Base-by-base conservation (phyloP, 768 basidiomycete genomes). In the Russula olivacea region DNA sequence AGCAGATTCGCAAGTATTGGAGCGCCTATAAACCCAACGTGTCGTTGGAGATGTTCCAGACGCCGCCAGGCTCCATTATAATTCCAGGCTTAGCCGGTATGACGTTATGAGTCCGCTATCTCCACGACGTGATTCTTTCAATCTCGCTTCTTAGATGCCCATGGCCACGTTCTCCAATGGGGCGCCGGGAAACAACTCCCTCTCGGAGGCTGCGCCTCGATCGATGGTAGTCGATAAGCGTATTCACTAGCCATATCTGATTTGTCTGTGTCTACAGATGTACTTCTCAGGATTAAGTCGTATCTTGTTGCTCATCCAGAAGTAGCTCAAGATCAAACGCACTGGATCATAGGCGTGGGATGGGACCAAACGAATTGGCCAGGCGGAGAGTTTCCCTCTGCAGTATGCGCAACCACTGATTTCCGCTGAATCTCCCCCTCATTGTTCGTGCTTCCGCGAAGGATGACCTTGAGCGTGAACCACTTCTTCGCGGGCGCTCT, bases 301-400 rank as follows among this genome's bases (percentile, higher is more conserved):
- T 86, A 87, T 65, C 80, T 93, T 59, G 69, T 76, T 4, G 72
- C 78, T 0, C 82, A 84, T 57, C 83, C 88, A 0, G 83, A 84
- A 43, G 71, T 87, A 7, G 71, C 75, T 1, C 70, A 78, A 3
- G 80, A 89, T 69, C 76, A 74, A 3, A 75, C 79, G 3, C 75
- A 70, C 6, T 97, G 92, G 91, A 82, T 97, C 47, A 77, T 86
- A 68, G 94, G 93, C 12, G 82, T 88, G 77, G 95, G 95, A 5
- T 98, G 95, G 94, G 91, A 98, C 70, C 93, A 98, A 73, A 96
- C 89, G 1, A 79, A 81, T 61, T 92, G 89, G 89, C 66, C 79
- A 8, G 61, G 64, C 12, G 64, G 64, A 47, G 40, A 53, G 25
- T 94, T 92, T 66, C 93, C 93, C 2, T 84, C 80, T 36, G 86